Evolutionary conservation across 169 alveolate genomes (phyloP).

Genomic region (Amoebophrya sp.): DNA sequence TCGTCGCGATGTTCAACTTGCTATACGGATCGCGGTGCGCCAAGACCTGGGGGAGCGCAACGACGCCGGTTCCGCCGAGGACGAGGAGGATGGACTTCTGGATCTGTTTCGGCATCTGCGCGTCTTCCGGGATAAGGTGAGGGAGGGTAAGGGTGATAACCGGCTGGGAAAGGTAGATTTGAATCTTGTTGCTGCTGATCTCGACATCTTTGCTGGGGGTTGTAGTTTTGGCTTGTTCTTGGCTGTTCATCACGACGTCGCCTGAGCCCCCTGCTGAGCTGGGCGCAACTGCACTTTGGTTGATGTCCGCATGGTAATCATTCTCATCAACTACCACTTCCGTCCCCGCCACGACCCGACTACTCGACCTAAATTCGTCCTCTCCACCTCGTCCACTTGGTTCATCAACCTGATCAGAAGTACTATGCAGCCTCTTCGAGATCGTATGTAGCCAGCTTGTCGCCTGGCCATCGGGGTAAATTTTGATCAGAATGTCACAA

Average conservation of each 20-base stretch:
- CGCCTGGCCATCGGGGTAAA: constrained; percentile 30
- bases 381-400: too few species aligned
- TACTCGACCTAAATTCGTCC: too few species aligned
- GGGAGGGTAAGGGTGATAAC: constrained; percentile 26
- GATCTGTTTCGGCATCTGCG: background rate
- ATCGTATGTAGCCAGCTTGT: constrained; percentile 32
- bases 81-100: constrained; percentile 27
- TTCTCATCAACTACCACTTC: background rate
- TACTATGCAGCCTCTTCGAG: too few species aligned
- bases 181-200: background rate
- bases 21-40: background rate
- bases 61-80: constrained; percentile 42
- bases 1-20: background rate
- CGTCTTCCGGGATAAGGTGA: background rate
- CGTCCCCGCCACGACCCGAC: background rate
- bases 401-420: background rate
- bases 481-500: constrained; percentile 36
- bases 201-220: too few species aligned
- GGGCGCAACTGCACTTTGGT: too few species aligned
- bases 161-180: constrained; percentile 33
- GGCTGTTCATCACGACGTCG: background rate
- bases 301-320: background rate
- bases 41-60: constrained; percentile 25
- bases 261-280: too few species aligned
- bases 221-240: background rate